Evolutionary conservation across 1,284 basidiomycete species (phyloP).

Genomic region (Thecaphora thlaspeos): DNA sequence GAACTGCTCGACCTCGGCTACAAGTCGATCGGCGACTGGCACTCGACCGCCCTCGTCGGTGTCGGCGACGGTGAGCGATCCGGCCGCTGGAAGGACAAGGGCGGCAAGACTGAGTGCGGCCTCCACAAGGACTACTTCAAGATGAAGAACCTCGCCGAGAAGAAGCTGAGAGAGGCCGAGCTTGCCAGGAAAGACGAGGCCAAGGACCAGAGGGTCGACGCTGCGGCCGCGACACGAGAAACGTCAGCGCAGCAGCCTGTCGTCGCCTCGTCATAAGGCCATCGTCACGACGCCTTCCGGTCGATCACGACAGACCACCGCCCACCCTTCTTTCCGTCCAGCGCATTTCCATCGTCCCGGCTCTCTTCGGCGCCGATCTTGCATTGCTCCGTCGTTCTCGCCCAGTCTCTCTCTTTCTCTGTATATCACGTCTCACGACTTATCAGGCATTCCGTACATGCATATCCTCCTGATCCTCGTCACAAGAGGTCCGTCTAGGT

Average conservation of each 20-base stretch:
- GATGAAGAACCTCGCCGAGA: slow-evolving; percentile 51
- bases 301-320: no score
- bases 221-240: slow-evolving; percentile 2
- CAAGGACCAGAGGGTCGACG: slow-evolving; percentile 15
- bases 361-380: no score
- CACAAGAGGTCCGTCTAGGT: no score
- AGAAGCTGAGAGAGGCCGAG: slow-evolving; percentile 51
- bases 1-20: slow-evolving; percentile 85
- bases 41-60: slow-evolving; percentile 74
- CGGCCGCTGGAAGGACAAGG: slow-evolving; percentile 84
- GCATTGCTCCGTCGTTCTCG: no score
- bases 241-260: not conserved
- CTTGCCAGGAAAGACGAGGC: slow-evolving; percentile 43
- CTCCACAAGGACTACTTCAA: slow-evolving; percentile 66
- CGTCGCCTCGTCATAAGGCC: not conserved
- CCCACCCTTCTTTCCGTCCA: no score
- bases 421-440: no score
- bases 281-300: no score
- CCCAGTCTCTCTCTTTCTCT: no score
- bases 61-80: slow-evolving; percentile 71
- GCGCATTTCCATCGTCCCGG: no score
- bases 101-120: slow-evolving; percentile 90
- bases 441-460: no score
- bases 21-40: slow-evolving; percentile 94
- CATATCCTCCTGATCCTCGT: no score